Conservation (phyloP, 2,329 filamentous ascomycete genomes). For the Bipolaris zeicola region DNA sequence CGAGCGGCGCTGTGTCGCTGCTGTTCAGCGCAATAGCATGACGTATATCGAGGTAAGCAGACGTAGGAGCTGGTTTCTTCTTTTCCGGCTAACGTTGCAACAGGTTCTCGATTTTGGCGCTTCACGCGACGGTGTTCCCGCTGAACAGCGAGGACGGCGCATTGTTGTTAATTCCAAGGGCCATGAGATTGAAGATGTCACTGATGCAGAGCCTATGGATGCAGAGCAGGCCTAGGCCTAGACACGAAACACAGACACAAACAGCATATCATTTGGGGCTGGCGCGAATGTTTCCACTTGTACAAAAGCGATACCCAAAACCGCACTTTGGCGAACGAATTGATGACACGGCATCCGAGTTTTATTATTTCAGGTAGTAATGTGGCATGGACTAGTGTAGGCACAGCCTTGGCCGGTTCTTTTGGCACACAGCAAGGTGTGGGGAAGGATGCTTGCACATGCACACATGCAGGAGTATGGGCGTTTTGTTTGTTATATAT, state of each 20-base stretch:
- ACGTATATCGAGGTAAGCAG: constrained; percentile 86
- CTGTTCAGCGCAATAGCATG: constrained; percentile 87
- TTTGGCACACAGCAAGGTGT: constrained; percentile 14
- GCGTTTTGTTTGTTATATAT: constrained; percentile 17
- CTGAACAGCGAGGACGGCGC: constrained; percentile 76
- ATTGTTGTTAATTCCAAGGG: constrained; percentile 61
- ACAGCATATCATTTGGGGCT: constrained; percentile 8
- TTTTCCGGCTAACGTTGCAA: constrained; percentile 30
- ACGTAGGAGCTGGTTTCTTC: not conserved
- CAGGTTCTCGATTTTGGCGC: constrained; percentile 98
- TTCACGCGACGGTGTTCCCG: constrained; percentile 81
- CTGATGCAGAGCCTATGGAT: constrained; percentile 40
- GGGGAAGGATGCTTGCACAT: constrained; percentile 17
- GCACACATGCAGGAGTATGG: constrained; percentile 16
- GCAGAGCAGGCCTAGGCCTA: constrained; percentile 28
- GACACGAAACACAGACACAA: not conserved
- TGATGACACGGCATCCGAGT: constrained; percentile 17
- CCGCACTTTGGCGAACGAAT: constrained; percentile 23
- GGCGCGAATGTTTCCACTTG: constrained; percentile 31
- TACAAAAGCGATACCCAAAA: constrained; percentile 42
- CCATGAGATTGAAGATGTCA: constrained; percentile 45
- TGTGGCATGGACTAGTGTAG: constrained; percentile 4
- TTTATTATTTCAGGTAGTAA: constrained; percentile 10
- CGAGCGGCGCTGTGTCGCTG: constrained; percentile 90
- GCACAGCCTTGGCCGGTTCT: not conserved